Evolutionary conservation across 1,284 basidiomycete species (phyloP), one percentile per base, ranked within the genome.

Genomic region (Fistulinella cinereoalba): DNA sequence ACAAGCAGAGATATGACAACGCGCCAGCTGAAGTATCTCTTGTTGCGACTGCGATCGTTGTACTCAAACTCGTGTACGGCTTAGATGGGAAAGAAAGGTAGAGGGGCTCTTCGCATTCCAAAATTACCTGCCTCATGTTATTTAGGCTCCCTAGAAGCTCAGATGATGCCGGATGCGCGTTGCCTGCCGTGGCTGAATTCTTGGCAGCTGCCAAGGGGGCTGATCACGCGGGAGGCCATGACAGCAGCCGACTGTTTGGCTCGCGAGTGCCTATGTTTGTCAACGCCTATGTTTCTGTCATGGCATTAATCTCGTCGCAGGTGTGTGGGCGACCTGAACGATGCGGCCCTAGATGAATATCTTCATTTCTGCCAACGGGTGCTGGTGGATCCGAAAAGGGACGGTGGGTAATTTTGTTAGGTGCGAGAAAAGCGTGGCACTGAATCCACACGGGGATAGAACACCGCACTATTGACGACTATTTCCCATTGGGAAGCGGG

Each of bases 51-150:
- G 77, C 80, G 43, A 73, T 93, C 15, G 72, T 93, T 4, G 79
- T 85, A 24, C 72, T 93, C 61, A 94, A 93, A 68, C 72, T 94
- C 71, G 76, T 84, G 10, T 93, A 94, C 58, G 91, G 92, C 1
- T 63, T 94, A 24, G 90, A 93, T 64, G 88, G 81, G n/a, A 68
- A 67, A 50, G 52, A 60, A 40, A 77, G 87, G 87, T 82, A 47
- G 46, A 44, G 32, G 31, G 3, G 32, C 9, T 41, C 6, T 28
- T 48, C 49, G 47, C 38, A 43, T 43, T 18, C 28, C 29, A 32
- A 18, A 8, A 6, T 32, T 16, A 15, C 16, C n/a, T n/a, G 7
- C 31, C 10, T 3, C 9, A 16, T n/a, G 12, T 34, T 28, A 41
- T 58, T 63, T 55, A 83, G 83, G 58, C 59, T 64, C 22, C 77